Evolutionary conservation across 306 rosid species (phyloP).

Genomic region (Cercis canadensis): DNA sequence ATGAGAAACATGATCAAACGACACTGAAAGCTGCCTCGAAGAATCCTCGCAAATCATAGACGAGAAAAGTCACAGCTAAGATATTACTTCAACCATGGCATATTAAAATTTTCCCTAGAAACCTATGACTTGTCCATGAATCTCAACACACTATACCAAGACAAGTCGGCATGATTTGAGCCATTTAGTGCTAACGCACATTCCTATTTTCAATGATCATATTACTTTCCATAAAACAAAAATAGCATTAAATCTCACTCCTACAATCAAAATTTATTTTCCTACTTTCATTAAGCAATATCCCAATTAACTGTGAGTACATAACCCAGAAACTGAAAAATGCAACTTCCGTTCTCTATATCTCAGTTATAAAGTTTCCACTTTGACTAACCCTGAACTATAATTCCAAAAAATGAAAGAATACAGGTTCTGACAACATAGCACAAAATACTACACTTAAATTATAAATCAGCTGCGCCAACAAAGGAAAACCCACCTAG

Average conservation of each 20-base stretch:
- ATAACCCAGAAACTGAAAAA: too few species aligned
- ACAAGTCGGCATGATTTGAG: neutral
- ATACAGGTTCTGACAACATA: conserved; percentile 12
- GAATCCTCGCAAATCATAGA: conserved; percentile 7
- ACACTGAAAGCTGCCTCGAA: neutral
- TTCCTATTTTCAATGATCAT: too few species aligned
- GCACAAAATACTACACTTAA: neutral
- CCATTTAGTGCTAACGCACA: neutral
- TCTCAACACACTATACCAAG: neutral
- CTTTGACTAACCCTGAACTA: neutral
- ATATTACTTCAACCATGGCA: neutral
- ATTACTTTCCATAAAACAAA: neutral
- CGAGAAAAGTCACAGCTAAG: neutral
- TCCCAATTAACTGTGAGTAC: too few species aligned
- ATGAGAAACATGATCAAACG: conserved; percentile 6
- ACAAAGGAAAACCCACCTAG: too few species aligned
- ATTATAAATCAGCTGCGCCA: neutral
- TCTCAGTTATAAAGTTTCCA: neutral
- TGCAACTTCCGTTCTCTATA: too few species aligned
- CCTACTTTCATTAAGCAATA: neutral
- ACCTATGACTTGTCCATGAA: neutral
- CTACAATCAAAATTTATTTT: neutral
- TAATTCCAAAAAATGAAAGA: neutral
- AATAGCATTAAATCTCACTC: neutral
- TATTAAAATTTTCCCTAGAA: neutral